Evolutionary conservation across 768 basidiomycete species (phyloP).

Genomic region (Russula olivacea): DNA sequence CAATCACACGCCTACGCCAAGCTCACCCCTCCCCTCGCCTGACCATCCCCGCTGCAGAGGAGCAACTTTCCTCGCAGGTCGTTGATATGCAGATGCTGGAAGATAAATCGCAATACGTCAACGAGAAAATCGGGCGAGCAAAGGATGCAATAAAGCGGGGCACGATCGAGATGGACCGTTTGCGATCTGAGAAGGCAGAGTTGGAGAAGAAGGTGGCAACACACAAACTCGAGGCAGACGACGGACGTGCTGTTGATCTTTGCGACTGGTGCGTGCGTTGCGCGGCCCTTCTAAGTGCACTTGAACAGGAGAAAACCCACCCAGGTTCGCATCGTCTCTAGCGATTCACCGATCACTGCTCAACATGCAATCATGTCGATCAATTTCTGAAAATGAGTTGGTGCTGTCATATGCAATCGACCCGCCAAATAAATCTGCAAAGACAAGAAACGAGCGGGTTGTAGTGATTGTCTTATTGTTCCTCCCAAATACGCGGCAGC

Average conservation of each 20-base stretch:
- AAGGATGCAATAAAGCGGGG: slow-evolving; percentile 59
- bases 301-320: not conserved
- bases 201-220: slow-evolving; percentile 62
- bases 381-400: slow-evolving; percentile 71
- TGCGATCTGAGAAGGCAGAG: slow-evolving; percentile 58
- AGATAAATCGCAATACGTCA: slow-evolving; percentile 53
- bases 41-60: slow-evolving; percentile 67
- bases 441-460: slow-evolving; percentile 30
- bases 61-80: slow-evolving; percentile 71
- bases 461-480: slow-evolving; percentile 59
- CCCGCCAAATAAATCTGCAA: slow-evolving; percentile 20
- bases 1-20: slow-evolving; percentile 73
- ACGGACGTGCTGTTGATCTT: slow-evolving; percentile 54
- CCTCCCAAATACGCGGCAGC: slow-evolving; percentile 58
- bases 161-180: slow-evolving; percentile 49
- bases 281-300: not conserved
- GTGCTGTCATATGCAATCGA: slow-evolving; percentile 58
- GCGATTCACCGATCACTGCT: slow-evolving; percentile 57
- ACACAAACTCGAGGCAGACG: slow-evolving; percentile 49
- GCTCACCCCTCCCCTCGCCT: slow-evolving; percentile 74
- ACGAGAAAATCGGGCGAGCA: slow-evolving; percentile 44
- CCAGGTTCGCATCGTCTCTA: slow-evolving; percentile 68
- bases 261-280: slow-evolving; percentile 65
- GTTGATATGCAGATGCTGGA: slow-evolving; percentile 71
- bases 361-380: slow-evolving; percentile 52